phyloP scores from a whole-genome alignment of 352 stramenopile genomes.

The Globisporangium uncinulatum region DNA sequence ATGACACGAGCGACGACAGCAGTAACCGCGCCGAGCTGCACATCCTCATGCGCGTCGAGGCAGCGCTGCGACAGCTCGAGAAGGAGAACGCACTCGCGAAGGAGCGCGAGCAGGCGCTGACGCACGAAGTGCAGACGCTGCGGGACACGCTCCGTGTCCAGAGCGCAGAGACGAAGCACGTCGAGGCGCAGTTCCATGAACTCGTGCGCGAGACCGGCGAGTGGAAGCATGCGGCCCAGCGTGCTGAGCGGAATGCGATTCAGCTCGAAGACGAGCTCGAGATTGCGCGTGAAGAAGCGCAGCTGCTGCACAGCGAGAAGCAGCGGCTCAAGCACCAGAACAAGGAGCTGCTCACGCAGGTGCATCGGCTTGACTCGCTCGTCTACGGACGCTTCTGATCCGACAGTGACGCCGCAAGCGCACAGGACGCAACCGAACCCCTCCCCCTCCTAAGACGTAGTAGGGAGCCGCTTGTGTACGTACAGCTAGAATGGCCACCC shows the following conservation, averaged over 20 bases:
- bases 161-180: conserved; percentile 50
- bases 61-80: conserved; percentile 63
- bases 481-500: no score
- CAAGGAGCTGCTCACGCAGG: conserved; percentile 59
- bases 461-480: no score
- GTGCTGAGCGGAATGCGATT: conserved; percentile 30
- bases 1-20: conserved; percentile 14
- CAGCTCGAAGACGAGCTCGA: conserved; percentile 58
- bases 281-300: conserved; percentile 57
- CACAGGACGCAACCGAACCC: background rate
- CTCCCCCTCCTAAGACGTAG: no score
- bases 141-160: conserved; percentile 45
- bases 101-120: conserved; percentile 40
- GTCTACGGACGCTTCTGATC: conserved; percentile 70
- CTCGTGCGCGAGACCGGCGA: conserved; percentile 40
- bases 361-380: conserved; percentile 69
- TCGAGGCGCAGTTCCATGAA: conserved; percentile 35
- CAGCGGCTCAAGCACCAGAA: conserved; percentile 65
- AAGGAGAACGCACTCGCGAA: conserved; percentile 51
- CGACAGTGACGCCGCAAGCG: background rate
- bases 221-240: conserved; percentile 49
- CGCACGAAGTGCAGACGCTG: conserved; percentile 48
- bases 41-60: conserved; percentile 68
- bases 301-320: conserved; percentile 52
- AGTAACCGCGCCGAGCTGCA: conserved; percentile 37